A percentile compares a stretch with the other conserved stretches of the same genome.
phyloP scores from a whole-genome alignment of 2,329 filamentous ascomycete genomes.

The Colletotrichum sp. region DNA sequence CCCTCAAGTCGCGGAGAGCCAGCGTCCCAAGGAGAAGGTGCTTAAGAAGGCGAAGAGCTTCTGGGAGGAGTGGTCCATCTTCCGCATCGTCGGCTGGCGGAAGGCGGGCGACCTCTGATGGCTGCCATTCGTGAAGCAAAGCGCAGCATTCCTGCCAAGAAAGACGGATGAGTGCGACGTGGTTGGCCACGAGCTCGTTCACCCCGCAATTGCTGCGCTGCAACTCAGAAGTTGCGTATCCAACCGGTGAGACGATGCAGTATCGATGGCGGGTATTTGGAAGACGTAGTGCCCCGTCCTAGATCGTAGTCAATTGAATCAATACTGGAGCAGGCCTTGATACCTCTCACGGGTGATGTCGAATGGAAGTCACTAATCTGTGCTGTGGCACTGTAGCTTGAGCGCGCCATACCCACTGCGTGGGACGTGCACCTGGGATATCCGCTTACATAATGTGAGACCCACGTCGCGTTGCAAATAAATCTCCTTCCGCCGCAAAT shows the following conservation, averaged over 20 bases:
- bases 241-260: neutral
- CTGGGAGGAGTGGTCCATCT: neutral
- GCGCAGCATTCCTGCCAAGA: neutral
- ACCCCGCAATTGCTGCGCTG: neutral
- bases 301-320: neutral
- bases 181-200: neutral
- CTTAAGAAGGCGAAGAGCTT: neutral
- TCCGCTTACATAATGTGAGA: neutral
- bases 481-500: neutral
- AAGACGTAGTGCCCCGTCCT: neutral
- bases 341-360: neutral
- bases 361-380: neutral
- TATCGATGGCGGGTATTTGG: neutral
- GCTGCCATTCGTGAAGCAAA: too few relatives aligned
- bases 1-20: neutral
- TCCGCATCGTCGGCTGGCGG: neutral
- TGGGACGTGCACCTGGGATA: neutral
- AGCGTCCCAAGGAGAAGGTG: neutral
- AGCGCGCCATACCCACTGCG: neutral
- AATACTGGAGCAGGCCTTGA: neutral
- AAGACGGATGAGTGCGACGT: neutral
- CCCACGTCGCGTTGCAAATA: neutral
- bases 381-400: neutral
- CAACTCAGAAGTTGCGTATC: neutral
- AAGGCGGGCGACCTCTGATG: neutral